phyloP scores from a whole-genome alignment of 495 filamentous ascomycete genomes.

The Xanthoparmelia taractica region DNA sequence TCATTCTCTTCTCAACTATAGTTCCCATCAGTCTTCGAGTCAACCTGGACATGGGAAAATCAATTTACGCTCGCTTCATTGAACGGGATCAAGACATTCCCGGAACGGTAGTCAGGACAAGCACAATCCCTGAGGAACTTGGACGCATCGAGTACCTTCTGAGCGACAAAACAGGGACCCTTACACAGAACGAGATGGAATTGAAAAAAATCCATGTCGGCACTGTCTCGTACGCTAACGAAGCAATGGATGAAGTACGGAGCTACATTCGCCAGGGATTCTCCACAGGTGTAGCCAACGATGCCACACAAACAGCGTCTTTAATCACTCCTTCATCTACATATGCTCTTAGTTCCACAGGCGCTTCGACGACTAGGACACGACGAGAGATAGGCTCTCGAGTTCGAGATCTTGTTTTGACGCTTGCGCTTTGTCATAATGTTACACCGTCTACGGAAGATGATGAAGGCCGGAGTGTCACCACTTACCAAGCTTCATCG shows the following conservation, averaged over 20 bases:
- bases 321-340: constrained; percentile 70
- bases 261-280: constrained; percentile 81
- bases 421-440: constrained; percentile 92
- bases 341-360: constrained; percentile 45
- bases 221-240: constrained; percentile 94
- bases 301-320: constrained; percentile 29
- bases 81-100: constrained; percentile 83
- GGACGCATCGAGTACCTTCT: constrained; percentile 94
- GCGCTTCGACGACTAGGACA: constrained; percentile 62
- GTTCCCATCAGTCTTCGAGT: constrained; percentile 95
- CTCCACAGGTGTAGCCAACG: constrained; percentile 38
- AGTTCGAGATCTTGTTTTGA: constrained; percentile 83
- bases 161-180: constrained; percentile 93
- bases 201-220: constrained; percentile 98
- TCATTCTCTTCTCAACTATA: constrained; percentile 98
- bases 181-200: constrained; percentile 98
- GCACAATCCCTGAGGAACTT: constrained; percentile 94
- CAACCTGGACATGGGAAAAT: constrained; percentile 95
- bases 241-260: constrained; percentile 95
- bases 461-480: constrained; percentile 66
- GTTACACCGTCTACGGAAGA: constrained; percentile 89
- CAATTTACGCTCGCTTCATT: constrained; percentile 92
- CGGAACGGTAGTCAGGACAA: constrained; percentile 88
- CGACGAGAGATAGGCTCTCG: constrained; percentile 87
- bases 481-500: constrained; percentile 89